Percentiles rank a stretch among this genome's conserved stretches.
phyloP scores from a whole-genome alignment of 1,139 yeast genomes.

The Pichia sp. region DNA sequence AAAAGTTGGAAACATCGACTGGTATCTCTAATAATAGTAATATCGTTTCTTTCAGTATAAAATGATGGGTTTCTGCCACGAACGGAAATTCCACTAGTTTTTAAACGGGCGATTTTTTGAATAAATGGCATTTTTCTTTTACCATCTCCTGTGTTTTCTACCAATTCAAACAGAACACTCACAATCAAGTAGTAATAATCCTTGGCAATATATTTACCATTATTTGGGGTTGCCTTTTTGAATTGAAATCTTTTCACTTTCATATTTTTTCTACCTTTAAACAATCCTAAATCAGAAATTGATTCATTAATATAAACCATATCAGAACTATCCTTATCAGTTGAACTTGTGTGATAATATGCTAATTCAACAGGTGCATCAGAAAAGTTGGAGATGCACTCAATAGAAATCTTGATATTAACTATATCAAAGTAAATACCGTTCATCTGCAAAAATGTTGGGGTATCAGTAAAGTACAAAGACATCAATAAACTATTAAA shows the following conservation, averaged over 20 bases:
- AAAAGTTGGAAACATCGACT: conserved; percentile 7
- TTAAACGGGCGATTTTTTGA: conserved; percentile 17
- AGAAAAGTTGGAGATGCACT: conserved; percentile 19
- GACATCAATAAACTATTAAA: conserved; percentile 15
- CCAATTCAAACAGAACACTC: conserved; percentile 30
- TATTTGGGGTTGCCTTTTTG: conserved; percentile 59
- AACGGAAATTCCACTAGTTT: conserved; percentile 49
- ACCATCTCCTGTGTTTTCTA: conserved; percentile 20
- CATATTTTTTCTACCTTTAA: conserved; percentile 5
- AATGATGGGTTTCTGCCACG: conserved; percentile 64
- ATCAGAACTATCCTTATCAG: neutral
- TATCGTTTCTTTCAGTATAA: conserved; percentile 50
- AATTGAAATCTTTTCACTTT: conserved; percentile 36
- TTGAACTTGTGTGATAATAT: neutral
- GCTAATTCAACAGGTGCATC: conserved; percentile 4
- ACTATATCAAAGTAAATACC: conserved; percentile 6
- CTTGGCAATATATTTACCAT: conserved; percentile 48
- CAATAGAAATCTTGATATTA: conserved; percentile 10
- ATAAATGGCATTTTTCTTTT: conserved; percentile 5
- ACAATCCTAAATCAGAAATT: conserved; percentile 1
- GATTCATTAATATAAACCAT: neutral
- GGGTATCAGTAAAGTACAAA: conserved; percentile 10
- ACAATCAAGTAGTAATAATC: conserved; percentile 49
- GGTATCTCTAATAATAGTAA: conserved; percentile 26
- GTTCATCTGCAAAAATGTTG: conserved; percentile 4